phyloP scores from a whole-genome alignment of 139 green algal genomes.

The Monoraphidium neglectum region DNA sequence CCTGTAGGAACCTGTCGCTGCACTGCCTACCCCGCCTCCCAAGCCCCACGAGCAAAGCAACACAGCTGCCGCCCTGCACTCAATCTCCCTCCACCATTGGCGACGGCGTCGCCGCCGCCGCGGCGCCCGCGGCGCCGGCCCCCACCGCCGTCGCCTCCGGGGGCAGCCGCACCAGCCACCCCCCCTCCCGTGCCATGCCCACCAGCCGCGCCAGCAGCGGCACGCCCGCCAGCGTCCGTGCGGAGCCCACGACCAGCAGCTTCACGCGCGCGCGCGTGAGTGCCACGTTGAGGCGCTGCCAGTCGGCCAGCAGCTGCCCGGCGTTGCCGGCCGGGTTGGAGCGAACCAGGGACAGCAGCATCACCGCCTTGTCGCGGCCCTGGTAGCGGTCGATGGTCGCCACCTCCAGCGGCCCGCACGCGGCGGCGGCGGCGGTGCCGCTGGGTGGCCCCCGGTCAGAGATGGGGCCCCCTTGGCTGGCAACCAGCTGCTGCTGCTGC shows the following conservation, averaged over 20 bases:
- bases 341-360: constrained; percentile 80
- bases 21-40: too few species aligned
- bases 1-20: too few species aligned
- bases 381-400: constrained; percentile 91
- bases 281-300: constrained; percentile 92
- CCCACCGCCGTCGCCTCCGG: background rate
- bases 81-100: too few species aligned
- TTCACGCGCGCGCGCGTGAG: constrained; percentile 87
- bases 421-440: background rate
- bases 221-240: constrained; percentile 37
- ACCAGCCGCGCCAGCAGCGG: constrained; percentile 35
- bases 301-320: constrained; percentile 78
- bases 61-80: too few species aligned
- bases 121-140: too few species aligned
- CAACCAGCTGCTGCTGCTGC: background rate
- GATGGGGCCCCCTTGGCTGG: background rate
- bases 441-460: too few species aligned
- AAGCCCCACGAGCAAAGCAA: too few species aligned
- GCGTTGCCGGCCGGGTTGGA: constrained; percentile 56
- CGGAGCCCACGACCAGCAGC: constrained; percentile 77
- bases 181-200: constrained; percentile 3
- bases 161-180: constrained; percentile 15
- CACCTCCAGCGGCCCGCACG: constrained; percentile 57
- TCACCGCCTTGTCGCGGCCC: constrained; percentile 77
- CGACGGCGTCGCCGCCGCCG: too few species aligned